Percentiles rank a stretch among this genome's conserved stretches.
These are phyloP conservation scores for Pleurotus djamor DNA, from an alignment of 768 basidiomycete genomes.

Conservation along the genomic window DNA sequence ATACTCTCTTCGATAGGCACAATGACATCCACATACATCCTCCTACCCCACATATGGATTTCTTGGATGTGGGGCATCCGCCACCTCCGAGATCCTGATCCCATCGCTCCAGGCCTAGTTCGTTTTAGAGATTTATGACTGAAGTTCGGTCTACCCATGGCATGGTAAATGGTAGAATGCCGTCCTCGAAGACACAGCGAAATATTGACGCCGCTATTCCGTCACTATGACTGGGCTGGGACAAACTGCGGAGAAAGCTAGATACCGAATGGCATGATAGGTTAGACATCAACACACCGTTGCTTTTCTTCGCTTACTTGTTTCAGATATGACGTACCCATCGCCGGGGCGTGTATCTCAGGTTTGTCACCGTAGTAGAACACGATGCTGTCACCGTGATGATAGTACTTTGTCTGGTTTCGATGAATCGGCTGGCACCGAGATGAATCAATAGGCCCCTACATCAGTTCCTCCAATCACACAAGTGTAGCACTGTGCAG, in stretches of 20 bases:
- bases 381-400: too few species aligned
- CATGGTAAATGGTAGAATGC: too few species aligned
- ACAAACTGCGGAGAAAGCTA: neutral
- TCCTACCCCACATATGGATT: neutral
- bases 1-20: too few species aligned
- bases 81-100: too few species aligned
- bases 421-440: neutral
- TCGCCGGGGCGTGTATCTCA: neutral
- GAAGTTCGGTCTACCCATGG: too few species aligned
- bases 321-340: neutral
- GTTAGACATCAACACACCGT: neutral
- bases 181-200: too few species aligned
- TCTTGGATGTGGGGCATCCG: neutral
- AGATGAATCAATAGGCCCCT: neutral
- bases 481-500: too few species aligned
- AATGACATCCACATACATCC: neutral
- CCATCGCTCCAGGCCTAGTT: too few species aligned
- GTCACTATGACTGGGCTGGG: neutral
- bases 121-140: too few species aligned
- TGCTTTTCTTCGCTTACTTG: neutral
- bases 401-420: neutral
- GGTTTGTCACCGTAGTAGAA: neutral
- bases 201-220: too few species aligned
- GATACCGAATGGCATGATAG: neutral
- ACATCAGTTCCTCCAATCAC: too few species aligned